Evolutionary conservation across 257 asterid genomes (phyloP).

Genomic region (Capsicum rhomboideum): DNA sequence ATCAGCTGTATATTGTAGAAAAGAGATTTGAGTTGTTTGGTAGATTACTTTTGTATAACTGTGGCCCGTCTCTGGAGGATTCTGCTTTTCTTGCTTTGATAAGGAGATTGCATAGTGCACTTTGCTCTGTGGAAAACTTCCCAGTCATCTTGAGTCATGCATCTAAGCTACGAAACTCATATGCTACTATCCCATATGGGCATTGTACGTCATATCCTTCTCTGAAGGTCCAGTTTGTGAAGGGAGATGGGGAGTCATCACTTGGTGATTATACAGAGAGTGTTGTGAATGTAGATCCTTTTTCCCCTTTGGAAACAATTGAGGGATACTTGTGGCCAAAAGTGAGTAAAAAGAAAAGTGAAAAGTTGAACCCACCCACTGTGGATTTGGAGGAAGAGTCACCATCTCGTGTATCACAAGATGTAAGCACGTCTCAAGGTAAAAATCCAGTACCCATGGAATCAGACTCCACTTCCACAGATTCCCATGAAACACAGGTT

Average conservation of each 20-base stretch:
- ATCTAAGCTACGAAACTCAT: conserved; percentile 47
- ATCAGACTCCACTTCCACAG: conserved; percentile 20
- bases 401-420: conserved; percentile 27
- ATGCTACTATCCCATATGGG: conserved; percentile 69
- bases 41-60: conserved; percentile 37
- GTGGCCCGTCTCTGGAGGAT: conserved; percentile 30
- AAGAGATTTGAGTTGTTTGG: conserved; percentile 76
- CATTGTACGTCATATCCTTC: conserved; percentile 63
- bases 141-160: conserved; percentile 58
- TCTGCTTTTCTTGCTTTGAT: conserved; percentile 36
- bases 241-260: conserved; percentile 42
- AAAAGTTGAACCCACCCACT: conserved; percentile 18
- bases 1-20: conserved; percentile 25
- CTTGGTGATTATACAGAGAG: conserved; percentile 47
- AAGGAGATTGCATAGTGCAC: conserved; percentile 61
- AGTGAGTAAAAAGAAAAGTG: conserved; percentile 31
- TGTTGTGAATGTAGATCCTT: conserved; percentile 76
- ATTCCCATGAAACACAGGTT: conserved; percentile 41
- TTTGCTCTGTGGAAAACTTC: conserved; percentile 71
- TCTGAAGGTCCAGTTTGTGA: conserved; percentile 70
- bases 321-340: conserved; percentile 60
- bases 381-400: conserved; percentile 21
- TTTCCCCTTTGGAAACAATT: conserved; percentile 58
- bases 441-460: conserved; percentile 26
- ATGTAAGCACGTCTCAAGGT: conserved; percentile 30